Evolutionary conservation across 257 asterid genomes (phyloP).

Genomic region (Avicennia marina): DNA sequence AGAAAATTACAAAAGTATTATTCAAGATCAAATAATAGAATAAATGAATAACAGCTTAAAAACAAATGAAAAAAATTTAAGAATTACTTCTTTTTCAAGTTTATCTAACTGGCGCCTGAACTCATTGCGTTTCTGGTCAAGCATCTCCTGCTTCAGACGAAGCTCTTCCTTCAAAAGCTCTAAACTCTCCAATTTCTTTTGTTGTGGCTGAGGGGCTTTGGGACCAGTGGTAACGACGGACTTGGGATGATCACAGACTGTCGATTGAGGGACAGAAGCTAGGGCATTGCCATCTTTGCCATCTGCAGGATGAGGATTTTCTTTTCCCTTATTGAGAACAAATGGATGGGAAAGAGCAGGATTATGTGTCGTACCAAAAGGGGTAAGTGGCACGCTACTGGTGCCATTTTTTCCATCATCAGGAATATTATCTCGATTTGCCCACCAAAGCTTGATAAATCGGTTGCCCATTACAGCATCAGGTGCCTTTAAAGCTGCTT

Average conservation of each 20-base stretch:
- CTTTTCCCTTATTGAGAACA: conserved; percentile 44
- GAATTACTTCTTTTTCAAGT: conserved; percentile 79
- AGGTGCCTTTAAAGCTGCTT: conserved; percentile 81
- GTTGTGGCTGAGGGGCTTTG: conserved; percentile 59
- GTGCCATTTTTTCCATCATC: conserved; percentile 47
- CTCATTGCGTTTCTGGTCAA: conserved; percentile 83
- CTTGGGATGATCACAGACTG: conserved; percentile 43
- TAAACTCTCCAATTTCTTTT: conserved; percentile 72
- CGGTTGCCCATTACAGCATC: conserved; percentile 99
- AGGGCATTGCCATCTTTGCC: conserved; percentile 33
- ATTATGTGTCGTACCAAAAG: conserved; percentile 24
- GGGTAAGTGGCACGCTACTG: conserved; percentile 26
- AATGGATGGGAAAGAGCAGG: conserved; percentile 33
- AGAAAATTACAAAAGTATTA: neutral
- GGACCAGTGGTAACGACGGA: conserved; percentile 36
- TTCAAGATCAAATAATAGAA: neutral
- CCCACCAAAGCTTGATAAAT: conserved; percentile 95
- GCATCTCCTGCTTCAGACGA: conserved; percentile 97
- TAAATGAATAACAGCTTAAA: neutral
- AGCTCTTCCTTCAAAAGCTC: conserved; percentile 90
- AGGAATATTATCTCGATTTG: conserved; percentile 80
- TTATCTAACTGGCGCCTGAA: conserved; percentile 66
- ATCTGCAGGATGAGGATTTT: conserved; percentile 35
- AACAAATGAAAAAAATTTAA: neutral
- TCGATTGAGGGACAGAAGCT: conserved; percentile 30